Conservation (phyloP, 1,284 basidiomycete genomes). For the Singerocomus inundabilis region DNA sequence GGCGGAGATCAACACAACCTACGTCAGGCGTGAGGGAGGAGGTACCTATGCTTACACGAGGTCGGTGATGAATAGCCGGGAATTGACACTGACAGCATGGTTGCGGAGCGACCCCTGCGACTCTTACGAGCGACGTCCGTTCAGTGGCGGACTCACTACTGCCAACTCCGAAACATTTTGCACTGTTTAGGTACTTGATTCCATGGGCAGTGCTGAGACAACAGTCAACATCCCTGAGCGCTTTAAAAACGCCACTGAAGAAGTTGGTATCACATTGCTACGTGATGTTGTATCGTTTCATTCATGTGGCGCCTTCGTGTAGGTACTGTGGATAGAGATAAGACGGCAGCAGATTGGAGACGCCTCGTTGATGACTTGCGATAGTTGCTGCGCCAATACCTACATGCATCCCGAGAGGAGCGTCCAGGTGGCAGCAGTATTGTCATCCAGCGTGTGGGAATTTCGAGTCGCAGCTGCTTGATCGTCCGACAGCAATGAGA, state of each 20-base stretch:
- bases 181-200: neutral
- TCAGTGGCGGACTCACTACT: neutral
- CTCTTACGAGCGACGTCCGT: neutral
- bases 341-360: neutral
- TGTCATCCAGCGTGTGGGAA: constrained; percentile 12
- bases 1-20: neutral
- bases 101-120: neutral
- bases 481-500: constrained; percentile 47
- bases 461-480: too few species aligned
- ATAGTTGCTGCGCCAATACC: neutral
- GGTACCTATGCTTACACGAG: neutral
- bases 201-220: neutral
- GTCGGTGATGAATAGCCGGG: neutral
- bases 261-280: neutral
- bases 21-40: too few species aligned
- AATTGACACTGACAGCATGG: neutral
- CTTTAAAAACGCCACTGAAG: constrained; percentile 2
- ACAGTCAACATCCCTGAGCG: too few species aligned
- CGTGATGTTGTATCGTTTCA: neutral
- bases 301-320: constrained; percentile 1
- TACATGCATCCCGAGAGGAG: neutral
- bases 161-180: neutral
- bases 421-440: neutral
- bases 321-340: neutral
- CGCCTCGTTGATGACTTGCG: constrained; percentile 1